These are phyloP conservation scores for Striga asiatica DNA, from an alignment of 257 asterid genomes.

Conservation along the genomic window DNA sequence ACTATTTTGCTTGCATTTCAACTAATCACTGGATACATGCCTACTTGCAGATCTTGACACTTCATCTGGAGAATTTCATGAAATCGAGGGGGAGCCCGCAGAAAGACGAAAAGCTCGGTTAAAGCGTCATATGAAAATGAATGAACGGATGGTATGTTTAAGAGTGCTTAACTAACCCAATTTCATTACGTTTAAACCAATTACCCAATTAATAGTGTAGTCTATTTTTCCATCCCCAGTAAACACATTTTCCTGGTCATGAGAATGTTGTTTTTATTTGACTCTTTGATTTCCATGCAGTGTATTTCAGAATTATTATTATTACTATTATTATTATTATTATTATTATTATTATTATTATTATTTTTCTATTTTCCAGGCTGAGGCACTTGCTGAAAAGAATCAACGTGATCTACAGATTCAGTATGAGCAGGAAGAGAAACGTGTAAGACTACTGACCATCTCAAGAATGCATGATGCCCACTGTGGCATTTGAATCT, in stretches of 20 bases:
- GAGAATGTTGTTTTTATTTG: constrained; percentile 1
- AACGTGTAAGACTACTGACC: constrained; percentile 42
- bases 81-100: constrained; percentile 63
- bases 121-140: constrained; percentile 47
- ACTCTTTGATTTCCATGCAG: not conserved
- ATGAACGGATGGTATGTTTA: constrained; percentile 67
- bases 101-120: constrained; percentile 78
- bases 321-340: too few relatives aligned
- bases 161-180: not conserved
- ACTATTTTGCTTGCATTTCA: not conserved
- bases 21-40: constrained; percentile 4
- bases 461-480: not conserved
- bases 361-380: constrained; percentile 38
- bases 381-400: constrained; percentile 78
- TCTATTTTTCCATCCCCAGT: not conserved
- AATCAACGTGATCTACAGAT: constrained; percentile 75
- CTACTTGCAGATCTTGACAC: constrained; percentile 45
- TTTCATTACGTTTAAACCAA: too few relatives aligned
- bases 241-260: not conserved
- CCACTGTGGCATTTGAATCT: not conserved
- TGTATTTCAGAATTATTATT: constrained; percentile 2
- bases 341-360: too few relatives aligned
- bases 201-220: not conserved
- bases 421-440: constrained; percentile 81
- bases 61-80: constrained; percentile 60